Conservation (phyloP, 768 basidiomycete genomes). For the Fibroporia radiculosa region DNA sequence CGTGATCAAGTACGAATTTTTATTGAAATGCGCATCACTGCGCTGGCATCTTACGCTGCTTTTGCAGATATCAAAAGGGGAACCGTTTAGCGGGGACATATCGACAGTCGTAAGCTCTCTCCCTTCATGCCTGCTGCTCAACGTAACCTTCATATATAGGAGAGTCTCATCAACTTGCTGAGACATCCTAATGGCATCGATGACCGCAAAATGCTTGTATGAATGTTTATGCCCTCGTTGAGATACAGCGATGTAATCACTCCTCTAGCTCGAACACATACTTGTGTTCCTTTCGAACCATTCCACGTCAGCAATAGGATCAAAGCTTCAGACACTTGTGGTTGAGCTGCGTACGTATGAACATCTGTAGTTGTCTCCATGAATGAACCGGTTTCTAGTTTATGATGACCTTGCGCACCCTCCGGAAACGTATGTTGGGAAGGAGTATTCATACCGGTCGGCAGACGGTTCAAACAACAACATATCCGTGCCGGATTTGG, state of each 20-base stretch:
- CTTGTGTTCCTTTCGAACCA: slow-evolving; percentile 55
- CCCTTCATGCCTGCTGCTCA: neutral
- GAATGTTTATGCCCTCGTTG: slow-evolving; percentile 17
- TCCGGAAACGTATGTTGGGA: slow-evolving; percentile 58
- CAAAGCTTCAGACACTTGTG: slow-evolving; percentile 28
- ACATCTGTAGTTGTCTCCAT: neutral
- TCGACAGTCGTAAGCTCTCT: slow-evolving; percentile 33
- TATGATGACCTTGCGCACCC: slow-evolving; percentile 82
- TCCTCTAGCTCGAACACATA: slow-evolving; percentile 58
- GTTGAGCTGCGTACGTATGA: slow-evolving; percentile 48
- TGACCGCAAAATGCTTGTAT: slow-evolving; percentile 69
- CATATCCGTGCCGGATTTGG: slow-evolving; percentile 57
- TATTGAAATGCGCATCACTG: neutral
- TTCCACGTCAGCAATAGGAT: slow-evolving; percentile 37
- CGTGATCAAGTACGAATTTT: neutral
- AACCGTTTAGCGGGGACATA: slow-evolving; percentile 27
- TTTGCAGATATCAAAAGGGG: slow-evolving; percentile 37
- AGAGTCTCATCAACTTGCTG: slow-evolving; percentile 53
- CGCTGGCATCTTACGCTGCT: neutral
- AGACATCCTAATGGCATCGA: slow-evolving; percentile 56
- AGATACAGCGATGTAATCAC: neutral
- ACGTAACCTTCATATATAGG: slow-evolving; percentile 25
- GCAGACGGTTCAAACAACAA: slow-evolving; percentile 82
- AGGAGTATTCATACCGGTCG: slow-evolving; percentile 54
- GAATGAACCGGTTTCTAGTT: slow-evolving; percentile 32